Percentiles rank a stretch among this genome's conserved stretches.
These are phyloP conservation scores for Trichoderma sp. DNA, from an alignment of 2,329 filamentous ascomycete genomes.

Conservation along the genomic window DNA sequence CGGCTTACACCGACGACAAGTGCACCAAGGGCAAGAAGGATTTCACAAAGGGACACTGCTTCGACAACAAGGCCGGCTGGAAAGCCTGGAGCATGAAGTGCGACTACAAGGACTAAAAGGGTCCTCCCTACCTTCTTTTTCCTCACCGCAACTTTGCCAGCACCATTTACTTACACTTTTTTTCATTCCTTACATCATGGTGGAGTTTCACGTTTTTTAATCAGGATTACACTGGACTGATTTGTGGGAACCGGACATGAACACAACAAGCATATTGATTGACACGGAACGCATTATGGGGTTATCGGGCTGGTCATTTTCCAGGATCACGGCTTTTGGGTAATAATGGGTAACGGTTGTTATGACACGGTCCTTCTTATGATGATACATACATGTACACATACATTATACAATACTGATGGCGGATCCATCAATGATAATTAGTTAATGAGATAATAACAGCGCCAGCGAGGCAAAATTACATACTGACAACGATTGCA, in stretches of 20 bases:
- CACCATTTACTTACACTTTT: neutral
- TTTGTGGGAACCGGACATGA: neutral
- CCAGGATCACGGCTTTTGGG: neutral
- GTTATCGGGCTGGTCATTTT: neutral
- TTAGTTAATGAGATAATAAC: slow-evolving; percentile 13
- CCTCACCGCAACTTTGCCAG: slow-evolving; percentile 1
- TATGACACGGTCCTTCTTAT: slow-evolving; percentile 9
- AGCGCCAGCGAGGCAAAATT: slow-evolving; percentile 13
- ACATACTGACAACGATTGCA: neutral
- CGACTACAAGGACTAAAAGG: slow-evolving; percentile 18
- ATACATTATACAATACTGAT: neutral
- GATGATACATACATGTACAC: slow-evolving; percentile 6
- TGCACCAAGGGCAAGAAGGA: slow-evolving; percentile 15
- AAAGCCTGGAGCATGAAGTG: slow-evolving; percentile 22
- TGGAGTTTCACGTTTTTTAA: slow-evolving; percentile 3
- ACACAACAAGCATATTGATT: neutral
- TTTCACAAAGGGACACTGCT: slow-evolving; percentile 8
- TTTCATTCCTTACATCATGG: neutral
- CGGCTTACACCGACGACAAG: slow-evolving; percentile 18
- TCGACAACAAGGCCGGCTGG: neutral
- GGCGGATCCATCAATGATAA: neutral
- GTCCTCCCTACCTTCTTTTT: neutral
- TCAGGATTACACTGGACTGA: slow-evolving; percentile 1
- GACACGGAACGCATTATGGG: slow-evolving; percentile 5
- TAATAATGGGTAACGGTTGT: neutral